Evolutionary conservation across 1,284 basidiomycete genomes (phyloP), one percentile per base, ranked within the genome.

Genomic region (Rhodotorula sp.): DNA sequence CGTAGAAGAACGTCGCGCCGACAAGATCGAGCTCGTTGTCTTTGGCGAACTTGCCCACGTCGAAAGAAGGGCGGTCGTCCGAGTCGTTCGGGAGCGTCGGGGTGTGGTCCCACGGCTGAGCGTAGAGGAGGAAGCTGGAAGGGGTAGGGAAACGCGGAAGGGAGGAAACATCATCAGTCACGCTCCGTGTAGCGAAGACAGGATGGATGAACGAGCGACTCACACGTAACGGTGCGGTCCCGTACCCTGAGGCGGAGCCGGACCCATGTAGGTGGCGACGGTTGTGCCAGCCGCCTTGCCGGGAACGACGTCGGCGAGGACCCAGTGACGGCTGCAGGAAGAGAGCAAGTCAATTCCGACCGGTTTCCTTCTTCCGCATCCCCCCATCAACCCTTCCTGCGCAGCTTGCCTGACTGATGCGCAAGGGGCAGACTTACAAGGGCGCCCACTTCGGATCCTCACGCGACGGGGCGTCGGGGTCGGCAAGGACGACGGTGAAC

Each of bases 141-240:
- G 47, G 20, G 18, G 47, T 13, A 50, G 16, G 40, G 16, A 24
- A 4, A 20, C 18, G n/a, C 9, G 47, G n/a, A n/a, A 50, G n/a
- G 3, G 22, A 24, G 47, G 11, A 24, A 50, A 16, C 7, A 50
- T 4, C 47, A 16, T n/a, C 22, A 50, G 16, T 24, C 50, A 13
- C 7, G n/a, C 24, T 22, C 22, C 5, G 48, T 5, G 22, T 10
- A 51, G 7, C 40, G 40, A 34, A 34, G 10, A 51, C n/a, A n/a
- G n/a, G n/a, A 22, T 10, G 20, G 50, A 51, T n/a, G n/a, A 51
- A 51, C n/a, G 16, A 34, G 16, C 40, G 16, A 18, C 40, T 44
- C 40, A 44, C 37, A 55, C 61, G 61, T 62, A 62, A 46, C 61
- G 61, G 61, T 62, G 61, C 24, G 52, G 61, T 24, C 61, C 61